Percentiles rank a stretch among this genome's conserved stretches.
Conservation (phyloP, 495 filamentous ascomycete species). For the Aspergillus sclerotiicarbonarius region DNA sequence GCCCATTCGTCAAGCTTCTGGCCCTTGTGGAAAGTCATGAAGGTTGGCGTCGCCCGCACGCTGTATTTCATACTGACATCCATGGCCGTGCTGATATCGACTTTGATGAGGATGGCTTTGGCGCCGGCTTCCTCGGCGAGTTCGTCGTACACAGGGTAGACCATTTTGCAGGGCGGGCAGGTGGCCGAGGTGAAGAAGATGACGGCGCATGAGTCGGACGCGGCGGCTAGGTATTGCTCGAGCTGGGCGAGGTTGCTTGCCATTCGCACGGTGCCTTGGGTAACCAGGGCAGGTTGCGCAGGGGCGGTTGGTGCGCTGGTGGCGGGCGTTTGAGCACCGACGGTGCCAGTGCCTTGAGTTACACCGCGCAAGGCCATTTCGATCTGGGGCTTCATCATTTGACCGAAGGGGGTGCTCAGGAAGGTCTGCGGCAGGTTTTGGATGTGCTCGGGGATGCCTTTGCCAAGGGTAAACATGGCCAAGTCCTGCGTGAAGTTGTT, state of each 20-base stretch:
- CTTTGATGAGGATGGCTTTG: slow-evolving; percentile 74
- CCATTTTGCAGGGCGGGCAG: slow-evolving; percentile 78
- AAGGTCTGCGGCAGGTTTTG: slow-evolving; percentile 83
- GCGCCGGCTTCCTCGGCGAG: slow-evolving; percentile 72
- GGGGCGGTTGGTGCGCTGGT: slow-evolving; percentile 18
- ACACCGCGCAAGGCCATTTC: slow-evolving; percentile 69
- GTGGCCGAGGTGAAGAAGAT: slow-evolving; percentile 92
- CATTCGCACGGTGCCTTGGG: slow-evolving; percentile 42
- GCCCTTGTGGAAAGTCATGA: slow-evolving; percentile 81
- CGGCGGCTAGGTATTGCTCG: slow-evolving; percentile 55
- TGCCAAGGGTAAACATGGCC: slow-evolving; percentile 84
- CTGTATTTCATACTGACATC: slow-evolving; percentile 65
- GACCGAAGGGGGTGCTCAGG: slow-evolving; percentile 84
- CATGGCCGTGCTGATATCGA: slow-evolving; percentile 67
- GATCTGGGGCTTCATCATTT: slow-evolving; percentile 83
- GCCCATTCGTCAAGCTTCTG: slow-evolving; percentile 75
- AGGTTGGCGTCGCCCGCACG: slow-evolving; percentile 81
- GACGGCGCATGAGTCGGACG: slow-evolving; percentile 67
- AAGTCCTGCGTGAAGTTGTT: slow-evolving; percentile 98
- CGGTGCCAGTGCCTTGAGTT: slow-evolving; percentile 59
- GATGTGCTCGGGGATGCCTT: slow-evolving; percentile 84
- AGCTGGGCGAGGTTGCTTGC: slow-evolving; percentile 57
- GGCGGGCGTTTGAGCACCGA: no score
- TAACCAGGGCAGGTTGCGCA: slow-evolving; percentile 15
- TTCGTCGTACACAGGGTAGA: slow-evolving; percentile 81